Percentiles rank a stretch among this genome's conserved stretches.
phyloP scores from a whole-genome alignment of 495 filamentous ascomycete species.

The Annulohypoxylon maeteangense region DNA sequence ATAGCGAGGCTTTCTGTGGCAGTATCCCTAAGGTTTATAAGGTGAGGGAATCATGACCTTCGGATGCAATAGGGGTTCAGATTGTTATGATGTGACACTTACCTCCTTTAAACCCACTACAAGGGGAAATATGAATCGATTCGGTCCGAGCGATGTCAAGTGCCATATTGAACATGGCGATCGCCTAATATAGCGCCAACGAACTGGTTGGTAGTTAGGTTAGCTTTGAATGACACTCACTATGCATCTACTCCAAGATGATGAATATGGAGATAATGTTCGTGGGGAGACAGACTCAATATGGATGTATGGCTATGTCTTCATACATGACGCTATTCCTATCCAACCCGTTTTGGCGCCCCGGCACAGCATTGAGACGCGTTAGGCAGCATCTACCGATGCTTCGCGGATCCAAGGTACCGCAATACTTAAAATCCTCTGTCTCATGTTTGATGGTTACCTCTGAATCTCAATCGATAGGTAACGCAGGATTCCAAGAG shows the following conservation, averaged over 20 bases:
- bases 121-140: constrained; percentile 1
- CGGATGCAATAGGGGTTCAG: background rate
- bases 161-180: constrained; percentile 3
- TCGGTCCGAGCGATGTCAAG: background rate
- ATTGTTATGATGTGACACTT: constrained; percentile 16
- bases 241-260: constrained; percentile 18
- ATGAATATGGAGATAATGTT: constrained; percentile 3
- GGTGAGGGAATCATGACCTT: constrained; percentile 1
- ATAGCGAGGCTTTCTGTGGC: background rate
- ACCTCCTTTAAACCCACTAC: background rate
- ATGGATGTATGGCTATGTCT: background rate
- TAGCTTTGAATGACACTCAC: constrained; percentile 9
- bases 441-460: no score
- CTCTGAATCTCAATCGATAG: no score
- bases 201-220: background rate
- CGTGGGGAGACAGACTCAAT: constrained; percentile 1
- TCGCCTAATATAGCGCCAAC: constrained; percentile 22
- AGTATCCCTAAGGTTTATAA: background rate
- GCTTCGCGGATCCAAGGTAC: no score
- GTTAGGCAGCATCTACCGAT: no score
- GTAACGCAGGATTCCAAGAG: background rate
- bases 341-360: constrained; percentile 4
- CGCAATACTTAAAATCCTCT: no score
- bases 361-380: constrained; percentile 16
- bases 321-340: constrained; percentile 18